A percentile compares a stretch with the other conserved stretches of the same genome.
phyloP scores from a whole-genome alignment of 768 basidiomycete species.

The Lactifluus hygrophoroides region DNA sequence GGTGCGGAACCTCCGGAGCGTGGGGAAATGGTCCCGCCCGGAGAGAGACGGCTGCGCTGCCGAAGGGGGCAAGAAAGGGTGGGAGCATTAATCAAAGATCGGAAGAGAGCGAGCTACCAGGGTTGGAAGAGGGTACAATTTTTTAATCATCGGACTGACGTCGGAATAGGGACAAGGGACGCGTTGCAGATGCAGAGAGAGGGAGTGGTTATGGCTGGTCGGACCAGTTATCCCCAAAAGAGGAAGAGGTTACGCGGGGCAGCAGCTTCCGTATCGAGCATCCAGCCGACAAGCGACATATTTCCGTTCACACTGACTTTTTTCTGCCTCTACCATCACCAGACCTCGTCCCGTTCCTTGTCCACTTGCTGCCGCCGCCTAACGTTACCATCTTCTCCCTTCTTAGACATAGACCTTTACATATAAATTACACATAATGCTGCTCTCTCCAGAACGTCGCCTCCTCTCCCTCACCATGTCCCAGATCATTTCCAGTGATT shows the following conservation, averaged over 20 bases:
- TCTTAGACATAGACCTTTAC: slow-evolving; percentile 9
- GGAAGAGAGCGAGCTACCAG: background rate
- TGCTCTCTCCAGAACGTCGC: slow-evolving; percentile 21
- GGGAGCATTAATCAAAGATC: background rate
- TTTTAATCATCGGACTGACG: background rate
- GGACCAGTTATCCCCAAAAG: slow-evolving; percentile 1
- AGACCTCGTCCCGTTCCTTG: slow-evolving; percentile 18
- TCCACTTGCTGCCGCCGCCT: slow-evolving; percentile 15
- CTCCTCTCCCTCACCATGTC: slow-evolving; percentile 38
- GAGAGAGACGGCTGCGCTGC: background rate
- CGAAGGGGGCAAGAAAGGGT: background rate
- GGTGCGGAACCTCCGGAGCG: background rate
- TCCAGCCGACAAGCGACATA: slow-evolving; percentile 17
- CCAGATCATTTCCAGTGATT: slow-evolving; percentile 50
- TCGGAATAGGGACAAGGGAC: no score
- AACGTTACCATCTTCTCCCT: slow-evolving; percentile 13
- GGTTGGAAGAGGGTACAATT: background rate
- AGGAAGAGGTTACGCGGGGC: slow-evolving; percentile 5
- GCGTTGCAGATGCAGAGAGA: no score
- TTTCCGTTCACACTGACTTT: slow-evolving; percentile 9
- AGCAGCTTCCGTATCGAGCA: background rate
- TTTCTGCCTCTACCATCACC: slow-evolving; percentile 21
- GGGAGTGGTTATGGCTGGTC: no score
- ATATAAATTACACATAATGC: slow-evolving; percentile 21
- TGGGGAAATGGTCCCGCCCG: background rate